Evolutionary conservation across 2,329 filamentous ascomycete genomes (phyloP), one percentile per base, ranked within the genome.

Genomic region (Coleophoma eucalyptorum): DNA sequence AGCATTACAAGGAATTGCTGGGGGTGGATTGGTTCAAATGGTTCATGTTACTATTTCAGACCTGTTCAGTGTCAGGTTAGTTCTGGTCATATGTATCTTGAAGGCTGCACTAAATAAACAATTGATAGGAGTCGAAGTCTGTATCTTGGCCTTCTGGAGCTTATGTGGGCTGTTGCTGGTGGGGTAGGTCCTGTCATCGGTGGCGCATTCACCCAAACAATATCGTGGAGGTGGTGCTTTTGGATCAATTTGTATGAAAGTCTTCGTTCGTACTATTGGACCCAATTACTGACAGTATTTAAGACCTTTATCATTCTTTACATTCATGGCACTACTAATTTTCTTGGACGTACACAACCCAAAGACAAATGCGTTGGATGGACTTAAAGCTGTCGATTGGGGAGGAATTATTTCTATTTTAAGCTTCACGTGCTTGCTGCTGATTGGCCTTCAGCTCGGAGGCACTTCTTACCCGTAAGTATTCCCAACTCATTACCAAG

Each of bases 341-440:
- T 81, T 82, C 56, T 71, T 89, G 26, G 78, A 86, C 58, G 65
- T 89, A 16, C 77, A 85, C 51, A 84, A 80, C 2, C 84, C 85
- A 37, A 83, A 18, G 13, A 41, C 38, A n/a, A 41, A 16, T 8
- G 13, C 20, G 5, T 11, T 15, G 10, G 38, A 41, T 3, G 38
- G 38, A 1, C n/a, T 41, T 41, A 3, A n/a, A 4, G 38, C 38
- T 3, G n/a, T 41, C 8, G 38, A 41, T 6, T 41, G 38, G 38
- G 16, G 16, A n/a, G 38, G 38, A 11, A 41, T 11, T 11, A 4
- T 41, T 31, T 12, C 41, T 33, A 80, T 94, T 63, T 79, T 91
- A 31, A 86, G 85, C 42, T 88, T 85, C 20, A 90, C 87, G 0
- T 74, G 93, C 33, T 91, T 94, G 87, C 77, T 94, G 58, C 79